Base-by-base conservation (phyloP, 306 rosid species). In the Oemleria cerasiformis region DNA sequence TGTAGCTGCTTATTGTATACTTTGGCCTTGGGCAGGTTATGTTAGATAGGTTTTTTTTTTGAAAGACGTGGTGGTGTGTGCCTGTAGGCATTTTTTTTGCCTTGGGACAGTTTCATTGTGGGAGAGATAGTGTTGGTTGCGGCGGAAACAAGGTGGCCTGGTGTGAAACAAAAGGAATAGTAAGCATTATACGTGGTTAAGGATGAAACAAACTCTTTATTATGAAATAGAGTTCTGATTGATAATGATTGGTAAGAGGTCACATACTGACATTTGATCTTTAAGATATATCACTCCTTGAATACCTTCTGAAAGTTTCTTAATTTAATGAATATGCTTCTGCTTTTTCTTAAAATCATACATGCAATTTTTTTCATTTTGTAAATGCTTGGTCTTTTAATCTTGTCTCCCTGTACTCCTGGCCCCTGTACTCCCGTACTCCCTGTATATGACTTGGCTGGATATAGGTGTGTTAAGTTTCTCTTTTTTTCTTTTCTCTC, bases 51-150 rank as follows among this genome's bases (percentile, higher is more conserved):
- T 8, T 1, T 20, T 43, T 63, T 5, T 19, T 40, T 63, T n/a
- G n/a, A n/a, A 4, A 9, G 25, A 15, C 36, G 3, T 15, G 7
- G 54, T 14, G 19, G 19, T 3, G 8, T 19, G 54, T 49, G 54
- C 20, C 16, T 49, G 19, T 49, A 16, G 8, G 5, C 1, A n/a
- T 63, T 9, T 63, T 16, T 60, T 30, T 34, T 62, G n/a, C 47
- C 16, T 16, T 39, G 7, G n/a, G 67, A 62, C 16, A 40, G 48
- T 63, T 20, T 1, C 34, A 40, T 63, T 20, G 15, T 63, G 36
- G 36, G 34, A 63, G 68, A 17, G 51, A 63, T 63, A 4, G 48
- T 63, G 68, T 43, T 9, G 39, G 54, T 65, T 65, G 19, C 10
- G 53, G 51, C 6, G 2, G n/a, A 20, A 17, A 20, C 4, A 7